phyloP scores from a whole-genome alignment of 2,329 filamentous ascomycete species.

The Furcasterigmium sp. region DNA sequence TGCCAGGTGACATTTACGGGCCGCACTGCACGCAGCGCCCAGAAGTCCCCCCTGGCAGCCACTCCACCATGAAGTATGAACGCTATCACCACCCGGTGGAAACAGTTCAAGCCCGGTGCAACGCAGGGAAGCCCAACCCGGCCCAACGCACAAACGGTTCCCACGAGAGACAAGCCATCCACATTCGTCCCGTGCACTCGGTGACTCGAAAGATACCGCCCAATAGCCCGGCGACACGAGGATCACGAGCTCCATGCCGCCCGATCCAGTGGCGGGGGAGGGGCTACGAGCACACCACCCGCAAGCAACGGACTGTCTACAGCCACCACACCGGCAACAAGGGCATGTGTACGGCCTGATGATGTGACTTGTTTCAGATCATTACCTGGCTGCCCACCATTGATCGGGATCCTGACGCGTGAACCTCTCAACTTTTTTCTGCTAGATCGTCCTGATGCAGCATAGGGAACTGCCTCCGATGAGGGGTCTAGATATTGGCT shows the following conservation, averaged over 20 bases:
- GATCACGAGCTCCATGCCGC: constrained; percentile 2
- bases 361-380: constrained; percentile 3
- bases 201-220: background rate
- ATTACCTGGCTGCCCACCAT: too few relatives aligned
- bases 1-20: too few relatives aligned
- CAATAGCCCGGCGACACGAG: constrained; percentile 4
- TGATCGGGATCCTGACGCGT: too few relatives aligned
- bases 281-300: background rate
- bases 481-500: too few relatives aligned
- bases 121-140: background rate
- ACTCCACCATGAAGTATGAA: too few relatives aligned
- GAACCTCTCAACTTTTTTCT: too few relatives aligned
- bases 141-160: background rate
- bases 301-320: background rate
- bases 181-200: background rate
- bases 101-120: background rate
- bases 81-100: too few relatives aligned
- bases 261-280: background rate
- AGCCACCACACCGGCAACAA: background rate
- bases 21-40: too few relatives aligned
- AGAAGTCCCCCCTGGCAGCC: too few relatives aligned
- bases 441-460: too few relatives aligned
- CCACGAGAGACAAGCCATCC: too few relatives aligned
- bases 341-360: background rate
- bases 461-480: too few relatives aligned